Percentiles rank a stretch among this genome's conserved stretches.
These are phyloP conservation scores for Suhomyces atakaporum DNA, from an alignment of 1,139 yeast species.

Conservation along the genomic window DNA sequence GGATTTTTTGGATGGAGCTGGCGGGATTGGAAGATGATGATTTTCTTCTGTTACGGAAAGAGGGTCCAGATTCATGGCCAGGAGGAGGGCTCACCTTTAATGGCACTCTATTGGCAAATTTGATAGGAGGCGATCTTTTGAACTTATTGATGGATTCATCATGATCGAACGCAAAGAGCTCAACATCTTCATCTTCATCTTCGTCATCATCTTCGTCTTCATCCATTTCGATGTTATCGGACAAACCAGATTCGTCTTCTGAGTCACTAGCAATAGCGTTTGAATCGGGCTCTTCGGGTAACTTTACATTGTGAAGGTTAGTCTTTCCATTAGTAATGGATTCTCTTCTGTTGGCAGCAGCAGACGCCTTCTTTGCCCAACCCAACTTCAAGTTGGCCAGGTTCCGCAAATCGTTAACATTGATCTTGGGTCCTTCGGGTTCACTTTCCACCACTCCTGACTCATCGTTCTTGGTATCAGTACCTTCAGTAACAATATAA, in stretches of 20 bases:
- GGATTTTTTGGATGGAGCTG: conserved; percentile 15
- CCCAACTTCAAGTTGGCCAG: conserved; percentile 45
- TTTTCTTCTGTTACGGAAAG: conserved; percentile 22
- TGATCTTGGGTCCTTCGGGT: conserved; percentile 18
- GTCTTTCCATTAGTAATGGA: conserved; percentile 52
- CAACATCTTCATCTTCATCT: conserved; percentile 32
- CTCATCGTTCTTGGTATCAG: conserved; percentile 30
- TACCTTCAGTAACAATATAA: conserved; percentile 50
- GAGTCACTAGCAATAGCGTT: conserved; percentile 44
- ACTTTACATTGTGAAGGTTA: conserved; percentile 47
- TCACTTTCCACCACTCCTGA: conserved; percentile 3
- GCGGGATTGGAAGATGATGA: conserved; percentile 28
- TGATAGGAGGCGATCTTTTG: conserved; percentile 39
- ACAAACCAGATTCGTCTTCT: conserved; percentile 37
- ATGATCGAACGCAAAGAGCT: conserved; percentile 48
- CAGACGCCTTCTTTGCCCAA: conserved; percentile 43
- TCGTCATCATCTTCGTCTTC: conserved; percentile 20
- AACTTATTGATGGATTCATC: conserved; percentile 28
- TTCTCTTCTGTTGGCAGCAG: conserved; percentile 42
- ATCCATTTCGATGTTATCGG: conserved; percentile 18
- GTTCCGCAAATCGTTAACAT: conserved; percentile 40
- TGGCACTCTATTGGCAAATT: conserved; percentile 50
- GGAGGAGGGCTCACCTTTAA: conserved; percentile 47
- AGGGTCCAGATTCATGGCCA: conserved; percentile 22
- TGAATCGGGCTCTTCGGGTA: conserved; percentile 39